phyloP scores from a whole-genome alignment of 805 yeast genomes.

The Candida xiaguanensis region DNA sequence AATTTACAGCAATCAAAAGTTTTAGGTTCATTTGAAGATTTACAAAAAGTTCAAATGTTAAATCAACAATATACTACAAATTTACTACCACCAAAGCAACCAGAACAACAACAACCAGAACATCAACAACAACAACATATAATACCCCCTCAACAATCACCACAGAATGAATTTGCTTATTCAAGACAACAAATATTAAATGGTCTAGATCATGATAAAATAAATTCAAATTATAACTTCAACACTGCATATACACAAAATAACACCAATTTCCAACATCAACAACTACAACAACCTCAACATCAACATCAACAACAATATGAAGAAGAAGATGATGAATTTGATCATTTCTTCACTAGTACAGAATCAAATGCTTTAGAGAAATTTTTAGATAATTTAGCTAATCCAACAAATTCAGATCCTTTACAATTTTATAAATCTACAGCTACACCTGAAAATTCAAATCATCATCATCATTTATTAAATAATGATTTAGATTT shows the following conservation, averaged over 20 bases:
- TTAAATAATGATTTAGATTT: conserved; percentile 4
- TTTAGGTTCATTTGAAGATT: conserved; percentile 29
- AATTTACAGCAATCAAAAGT: conserved; percentile 38
- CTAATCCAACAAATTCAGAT: conserved; percentile 21
- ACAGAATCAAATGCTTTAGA: conserved; percentile 38
- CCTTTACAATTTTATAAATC: conserved; percentile 30
- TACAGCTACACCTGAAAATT: background rate
- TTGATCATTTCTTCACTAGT: conserved; percentile 33
- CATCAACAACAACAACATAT: background rate
- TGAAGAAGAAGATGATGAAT: conserved; percentile 20
- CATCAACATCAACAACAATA: conserved; percentile 3
- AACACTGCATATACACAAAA: conserved; percentile 22
- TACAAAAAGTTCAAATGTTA: conserved; percentile 34
- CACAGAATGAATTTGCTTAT: conserved; percentile 5
- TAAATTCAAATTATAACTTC: conserved; percentile 1
- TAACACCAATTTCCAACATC: conserved; percentile 24
- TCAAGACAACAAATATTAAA: conserved; percentile 9
- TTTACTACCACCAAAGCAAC: conserved; percentile 4
- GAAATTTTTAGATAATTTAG: conserved; percentile 38
- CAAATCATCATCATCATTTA: background rate
- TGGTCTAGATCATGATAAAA: background rate
- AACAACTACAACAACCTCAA: background rate
- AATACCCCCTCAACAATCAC: background rate
- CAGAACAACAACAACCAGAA: background rate
- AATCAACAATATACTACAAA: conserved; percentile 15